These are phyloP conservation scores for Penstemon davidsonii DNA, from an alignment of 257 asterid species.

Conservation along the genomic window DNA sequence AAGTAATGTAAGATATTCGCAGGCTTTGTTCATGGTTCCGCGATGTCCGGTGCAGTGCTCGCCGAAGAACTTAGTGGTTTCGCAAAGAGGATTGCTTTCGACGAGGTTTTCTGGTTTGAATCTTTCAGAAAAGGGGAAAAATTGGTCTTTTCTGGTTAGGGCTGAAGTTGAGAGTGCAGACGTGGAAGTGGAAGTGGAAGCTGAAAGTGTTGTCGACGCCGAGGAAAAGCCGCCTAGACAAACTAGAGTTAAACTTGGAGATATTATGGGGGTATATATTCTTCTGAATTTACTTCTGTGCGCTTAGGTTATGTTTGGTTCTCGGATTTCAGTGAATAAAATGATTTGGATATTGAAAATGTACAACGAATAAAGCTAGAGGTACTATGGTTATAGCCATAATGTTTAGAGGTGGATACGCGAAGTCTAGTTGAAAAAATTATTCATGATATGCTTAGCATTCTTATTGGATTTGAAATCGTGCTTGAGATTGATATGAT, in stretches of 20 bases:
- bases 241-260: constrained; percentile 79
- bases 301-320: constrained; percentile 6
- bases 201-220: constrained; percentile 32
- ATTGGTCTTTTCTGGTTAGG: constrained; percentile 41
- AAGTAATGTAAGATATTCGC: constrained; percentile 23
- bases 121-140: constrained; percentile 35
- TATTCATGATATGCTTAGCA: too few relatives aligned
- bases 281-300: constrained; percentile 3
- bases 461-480: too few relatives aligned
- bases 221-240: constrained; percentile 55
- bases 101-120: constrained; percentile 27
- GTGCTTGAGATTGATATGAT: too few relatives aligned
- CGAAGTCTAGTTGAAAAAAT: too few relatives aligned
- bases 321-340: too few relatives aligned
- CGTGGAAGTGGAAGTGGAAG: constrained; percentile 41
- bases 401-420: too few relatives aligned
- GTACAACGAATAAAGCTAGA: too few relatives aligned
- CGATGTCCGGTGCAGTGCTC: constrained; percentile 37
- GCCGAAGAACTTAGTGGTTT: constrained; percentile 46
- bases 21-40: constrained; percentile 58
- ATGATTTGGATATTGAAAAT: too few relatives aligned
- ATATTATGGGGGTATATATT: constrained; percentile 81
- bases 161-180: constrained; percentile 68
- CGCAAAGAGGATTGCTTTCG: constrained; percentile 33
- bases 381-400: too few relatives aligned